Evolutionary conservation across 2,329 filamentous ascomycete species (phyloP).

Genomic region (Emmonsia crescens): DNA sequence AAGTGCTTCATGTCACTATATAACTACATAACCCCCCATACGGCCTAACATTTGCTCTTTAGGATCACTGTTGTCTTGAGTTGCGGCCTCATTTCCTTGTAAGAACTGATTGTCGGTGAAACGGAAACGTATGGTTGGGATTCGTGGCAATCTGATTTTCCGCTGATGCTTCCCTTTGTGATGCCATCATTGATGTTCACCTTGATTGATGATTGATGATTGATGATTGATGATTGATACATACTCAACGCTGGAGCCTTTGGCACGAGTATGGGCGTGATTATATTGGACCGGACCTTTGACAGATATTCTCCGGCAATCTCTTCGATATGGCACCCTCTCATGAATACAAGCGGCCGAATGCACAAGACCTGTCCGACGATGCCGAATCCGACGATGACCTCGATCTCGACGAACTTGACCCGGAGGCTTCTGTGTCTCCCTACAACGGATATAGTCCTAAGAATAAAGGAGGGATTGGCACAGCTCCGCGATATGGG

Average conservation of each 20-base stretch:
- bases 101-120: background rate
- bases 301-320: background rate
- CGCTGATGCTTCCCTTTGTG: background rate
- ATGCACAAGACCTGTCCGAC: constrained; percentile 22
- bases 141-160: background rate
- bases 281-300: background rate
- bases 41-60: too few species aligned
- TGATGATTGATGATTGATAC: background rate
- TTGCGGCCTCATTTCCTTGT: background rate
- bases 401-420: constrained; percentile 37
- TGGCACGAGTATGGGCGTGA: background rate
- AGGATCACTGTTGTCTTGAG: background rate
- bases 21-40: background rate
- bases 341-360: constrained; percentile 27
- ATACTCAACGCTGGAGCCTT: background rate
- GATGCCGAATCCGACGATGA: constrained; percentile 28
- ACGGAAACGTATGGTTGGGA: background rate
- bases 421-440: constrained; percentile 24
- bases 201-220: constrained; percentile 1
- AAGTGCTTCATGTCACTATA: background rate
- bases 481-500: constrained; percentile 19
- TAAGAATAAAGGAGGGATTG: constrained; percentile 9
- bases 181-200: background rate
- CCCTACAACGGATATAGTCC: constrained; percentile 15
- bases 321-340: constrained; percentile 26